A percentile compares a stretch with the other conserved stretches of the same genome.
Conservation (phyloP, 176 grass and related monocot species). For the maize (Zea mays) region Zm-B73-REFERENCE-NAM-5.0 NC_050097.1:19659001-19659500, state of each 20-base stretch:
- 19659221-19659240: too few relatives aligned
- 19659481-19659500: constrained; percentile 26
- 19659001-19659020: constrained; percentile 24
- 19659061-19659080: background rate
- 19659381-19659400: constrained; percentile 17
- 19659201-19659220: too few relatives aligned
- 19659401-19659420: constrained; percentile 40
- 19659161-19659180: background rate
- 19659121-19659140: background rate
- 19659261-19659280: too few relatives aligned
- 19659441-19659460: background rate
- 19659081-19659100: background rate
- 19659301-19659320: too few relatives aligned
- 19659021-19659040: constrained; percentile 47
- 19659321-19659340: too few relatives aligned
- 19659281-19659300: too few relatives aligned
- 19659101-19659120: background rate
- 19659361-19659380: background rate
- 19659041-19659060: constrained; percentile 24
- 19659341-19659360: too few relatives aligned
- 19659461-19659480: constrained; percentile 9
- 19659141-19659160: background rate
- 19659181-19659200: too few relatives aligned
- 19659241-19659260: too few relatives aligned
- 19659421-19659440: constrained; percentile 20